A percentile compares a stretch with the other conserved stretches of the same genome.
phyloP scores from a whole-genome alignment of 202 grass and related monocot species.

The Cymbopogon flexuosus region DNA sequence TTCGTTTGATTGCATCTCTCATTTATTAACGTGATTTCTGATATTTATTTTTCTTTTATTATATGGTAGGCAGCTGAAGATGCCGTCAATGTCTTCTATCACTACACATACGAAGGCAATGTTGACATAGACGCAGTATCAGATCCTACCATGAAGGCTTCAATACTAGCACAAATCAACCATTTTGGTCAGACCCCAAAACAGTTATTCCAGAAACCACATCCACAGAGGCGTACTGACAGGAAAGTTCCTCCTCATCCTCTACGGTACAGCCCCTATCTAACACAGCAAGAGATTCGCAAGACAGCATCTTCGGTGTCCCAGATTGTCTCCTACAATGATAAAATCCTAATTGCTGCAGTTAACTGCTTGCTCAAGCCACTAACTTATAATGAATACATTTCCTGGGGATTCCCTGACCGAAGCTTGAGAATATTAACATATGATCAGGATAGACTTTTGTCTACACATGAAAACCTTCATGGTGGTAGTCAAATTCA shows the following conservation, averaged over 20 bases:
- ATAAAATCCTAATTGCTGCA: conserved; percentile 66
- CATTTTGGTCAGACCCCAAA: conserved; percentile 99
- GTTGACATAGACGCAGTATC: conserved; percentile 95
- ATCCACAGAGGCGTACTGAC: conserved; percentile 78
- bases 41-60: conserved; percentile 36
- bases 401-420: conserved; percentile 98
- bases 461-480: conserved; percentile 94
- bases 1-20: not conserved
- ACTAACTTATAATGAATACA: conserved; percentile 68
- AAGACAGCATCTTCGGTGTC: conserved; percentile 66
- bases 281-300: conserved; percentile 81
- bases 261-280: conserved; percentile 65
- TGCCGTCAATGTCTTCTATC: conserved; percentile 97
- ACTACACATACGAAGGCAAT: conserved; percentile 99
- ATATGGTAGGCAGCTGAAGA: conserved; percentile 82
- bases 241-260: conserved; percentile 79
- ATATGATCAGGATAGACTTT: conserved; percentile 89
- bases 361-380: conserved; percentile 89
- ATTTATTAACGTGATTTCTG: conserved; percentile 22
- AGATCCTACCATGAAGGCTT: conserved; percentile 99
- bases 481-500: conserved; percentile 91
- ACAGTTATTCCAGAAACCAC: conserved; percentile 88
- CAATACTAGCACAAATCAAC: conserved; percentile 98
- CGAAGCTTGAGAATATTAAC: conserved; percentile 86
- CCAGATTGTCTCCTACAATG: conserved; percentile 91